A percentile compares a stretch with the other conserved stretches of the same genome.
phyloP scores from a whole-genome alignment of 257 asterid genomes.

The Galeopsis tetrahit region DNA sequence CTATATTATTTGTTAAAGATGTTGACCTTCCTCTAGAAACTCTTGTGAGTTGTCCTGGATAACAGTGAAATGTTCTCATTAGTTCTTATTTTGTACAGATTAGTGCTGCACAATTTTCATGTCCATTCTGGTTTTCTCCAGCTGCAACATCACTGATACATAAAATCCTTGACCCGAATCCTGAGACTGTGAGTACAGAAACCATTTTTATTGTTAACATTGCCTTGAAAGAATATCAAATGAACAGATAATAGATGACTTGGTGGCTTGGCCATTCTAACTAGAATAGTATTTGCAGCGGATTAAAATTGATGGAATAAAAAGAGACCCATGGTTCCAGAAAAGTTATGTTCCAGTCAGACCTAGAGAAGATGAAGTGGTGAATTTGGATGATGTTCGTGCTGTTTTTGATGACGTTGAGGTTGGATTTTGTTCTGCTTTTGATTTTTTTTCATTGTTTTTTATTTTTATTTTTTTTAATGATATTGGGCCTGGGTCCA shows the following conservation, averaged over 20 bases:
- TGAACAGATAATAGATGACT: not conserved
- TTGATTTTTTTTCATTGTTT: constrained; percentile 32
- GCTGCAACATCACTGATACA: constrained; percentile 69
- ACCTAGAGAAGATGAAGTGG: constrained; percentile 73
- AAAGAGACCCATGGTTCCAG: constrained; percentile 79
- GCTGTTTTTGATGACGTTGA: constrained; percentile 91
- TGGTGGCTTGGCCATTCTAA: constrained; percentile 35
- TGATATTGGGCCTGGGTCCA: constrained; percentile 35
- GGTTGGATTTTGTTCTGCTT: constrained; percentile 48
- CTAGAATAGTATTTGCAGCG: constrained; percentile 58
- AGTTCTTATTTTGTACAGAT: constrained; percentile 53
- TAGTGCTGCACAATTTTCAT: constrained; percentile 77
- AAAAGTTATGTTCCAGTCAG: constrained; percentile 65
- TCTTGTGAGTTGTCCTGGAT: constrained; percentile 18
- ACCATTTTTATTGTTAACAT: not conserved
- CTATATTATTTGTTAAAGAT: not conserved
- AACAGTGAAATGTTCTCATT: constrained; percentile 30
- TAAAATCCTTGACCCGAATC: constrained; percentile 82
- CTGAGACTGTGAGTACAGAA: constrained; percentile 68
- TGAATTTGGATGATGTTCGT: constrained; percentile 81
- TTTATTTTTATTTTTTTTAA: constrained; percentile 32
- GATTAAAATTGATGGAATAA: constrained; percentile 73
- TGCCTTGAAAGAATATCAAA: no score
- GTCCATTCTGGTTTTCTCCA: constrained; percentile 91
- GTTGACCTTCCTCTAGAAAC: constrained; percentile 20